Conservation (phyloP, 164 flowering plant genomes). For the Tetracentron sinense region DNA sequence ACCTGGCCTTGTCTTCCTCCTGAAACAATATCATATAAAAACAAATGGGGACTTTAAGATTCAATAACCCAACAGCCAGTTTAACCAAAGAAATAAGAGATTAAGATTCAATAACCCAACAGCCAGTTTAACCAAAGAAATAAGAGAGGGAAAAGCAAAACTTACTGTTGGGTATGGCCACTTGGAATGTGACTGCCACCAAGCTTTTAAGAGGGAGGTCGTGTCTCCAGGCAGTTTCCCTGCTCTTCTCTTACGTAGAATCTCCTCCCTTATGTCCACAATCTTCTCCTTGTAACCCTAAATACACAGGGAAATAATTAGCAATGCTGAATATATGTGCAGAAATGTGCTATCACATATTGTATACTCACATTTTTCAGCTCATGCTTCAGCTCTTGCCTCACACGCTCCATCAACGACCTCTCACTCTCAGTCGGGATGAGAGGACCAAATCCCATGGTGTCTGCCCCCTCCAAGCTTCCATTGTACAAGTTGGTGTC, state of each 20-base stretch:
- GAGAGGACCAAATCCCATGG: slow-evolving; percentile 80
- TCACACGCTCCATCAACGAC: no score
- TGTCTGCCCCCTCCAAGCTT: slow-evolving; percentile 59
- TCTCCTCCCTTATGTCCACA: slow-evolving; percentile 74
- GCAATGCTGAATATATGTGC: background rate
- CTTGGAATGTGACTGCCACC: slow-evolving; percentile 90
- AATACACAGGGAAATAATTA: slow-evolving; percentile 1
- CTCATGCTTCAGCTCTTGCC: slow-evolving; percentile 77
- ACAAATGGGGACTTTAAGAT: background rate
- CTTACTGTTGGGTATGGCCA: slow-evolving; percentile 92
- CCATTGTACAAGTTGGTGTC: slow-evolving; percentile 65
- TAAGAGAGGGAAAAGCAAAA: background rate
- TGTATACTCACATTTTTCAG: slow-evolving; percentile 53
- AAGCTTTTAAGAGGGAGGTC: slow-evolving; percentile 64
- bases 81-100: no score
- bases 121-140: background rate
- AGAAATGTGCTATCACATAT: background rate
- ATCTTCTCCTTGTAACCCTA: slow-evolving; percentile 86
- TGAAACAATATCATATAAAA: slow-evolving; percentile 23
- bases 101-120: no score
- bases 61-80: background rate
- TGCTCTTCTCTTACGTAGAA: slow-evolving; percentile 70
- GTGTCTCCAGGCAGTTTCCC: slow-evolving; percentile 89
- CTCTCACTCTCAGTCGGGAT: slow-evolving; percentile 73
- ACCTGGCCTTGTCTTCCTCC: slow-evolving; percentile 88